These are phyloP conservation scores for Penicillium alfredii DNA, from an alignment of 495 filamentous ascomycete species.

Conservation along the genomic window DNA sequence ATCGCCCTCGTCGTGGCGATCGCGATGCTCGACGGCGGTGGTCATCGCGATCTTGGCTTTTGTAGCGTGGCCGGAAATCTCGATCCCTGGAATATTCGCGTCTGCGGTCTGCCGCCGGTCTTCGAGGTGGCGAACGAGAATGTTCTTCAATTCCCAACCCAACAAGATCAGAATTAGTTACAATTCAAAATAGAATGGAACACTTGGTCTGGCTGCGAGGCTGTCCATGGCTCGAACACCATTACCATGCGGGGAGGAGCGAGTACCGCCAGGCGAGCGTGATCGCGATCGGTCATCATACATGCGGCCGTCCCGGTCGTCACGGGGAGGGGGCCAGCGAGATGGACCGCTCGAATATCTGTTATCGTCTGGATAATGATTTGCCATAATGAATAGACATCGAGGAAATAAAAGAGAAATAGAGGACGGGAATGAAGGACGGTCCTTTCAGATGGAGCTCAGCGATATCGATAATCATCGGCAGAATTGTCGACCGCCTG, in stretches of 20 bases:
- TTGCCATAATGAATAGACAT: conserved; percentile 26
- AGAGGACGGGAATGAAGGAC: no score
- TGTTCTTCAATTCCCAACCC: conserved; percentile 26
- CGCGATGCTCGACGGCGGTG: conserved; percentile 32
- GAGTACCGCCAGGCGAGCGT: conserved; percentile 42
- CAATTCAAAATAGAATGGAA: conserved; percentile 4
- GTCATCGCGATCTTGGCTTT: conserved; percentile 37
- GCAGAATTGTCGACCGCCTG: conserved; percentile 16
- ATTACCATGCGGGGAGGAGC: conserved; percentile 39
- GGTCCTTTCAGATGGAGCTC: no score
- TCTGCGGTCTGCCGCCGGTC: conserved; percentile 34
- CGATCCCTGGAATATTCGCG: conserved; percentile 30
- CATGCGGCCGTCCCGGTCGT: conserved; percentile 42
- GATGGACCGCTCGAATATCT: conserved; percentile 22
- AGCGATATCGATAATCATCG: conserved; percentile 6
- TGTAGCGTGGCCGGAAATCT: conserved; percentile 28
- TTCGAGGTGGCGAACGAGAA: conserved; percentile 35
- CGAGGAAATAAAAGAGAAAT: conserved; percentile 3
- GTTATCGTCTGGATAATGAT: conserved; percentile 26
- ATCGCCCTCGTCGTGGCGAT: conserved; percentile 35
- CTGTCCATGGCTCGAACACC: conserved; percentile 8
- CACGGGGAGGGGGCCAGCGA: conserved; percentile 25
- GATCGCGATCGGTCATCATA: conserved; percentile 47
- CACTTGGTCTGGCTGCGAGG: conserved; percentile 5
- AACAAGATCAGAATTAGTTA: conserved; percentile 22